phyloP scores from a whole-genome alignment of 2,329 filamentous ascomycete species.

The Apiospora phragmitis region DNA sequence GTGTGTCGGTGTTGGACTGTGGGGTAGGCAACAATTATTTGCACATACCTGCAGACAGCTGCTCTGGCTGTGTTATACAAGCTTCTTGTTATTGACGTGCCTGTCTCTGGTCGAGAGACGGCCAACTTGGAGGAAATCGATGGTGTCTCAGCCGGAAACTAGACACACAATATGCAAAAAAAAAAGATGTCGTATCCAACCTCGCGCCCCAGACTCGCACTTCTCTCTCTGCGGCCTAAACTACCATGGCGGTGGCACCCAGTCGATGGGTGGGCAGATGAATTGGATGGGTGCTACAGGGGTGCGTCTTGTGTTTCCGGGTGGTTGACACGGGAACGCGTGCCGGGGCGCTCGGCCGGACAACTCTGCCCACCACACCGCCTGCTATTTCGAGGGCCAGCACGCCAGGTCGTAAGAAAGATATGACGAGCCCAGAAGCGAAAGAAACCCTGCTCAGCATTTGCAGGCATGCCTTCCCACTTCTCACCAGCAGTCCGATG shows the following conservation, averaged over 20 bases:
- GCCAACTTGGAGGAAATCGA: neutral
- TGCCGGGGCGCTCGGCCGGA: neutral
- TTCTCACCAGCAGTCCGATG: neutral
- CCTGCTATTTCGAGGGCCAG: neutral
- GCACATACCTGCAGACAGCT: conserved; percentile 4
- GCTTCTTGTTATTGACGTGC: neutral
- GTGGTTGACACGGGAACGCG: neutral
- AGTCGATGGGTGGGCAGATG: neutral
- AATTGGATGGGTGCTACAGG: neutral
- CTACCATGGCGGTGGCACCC: neutral
- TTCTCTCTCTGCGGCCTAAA: neutral
- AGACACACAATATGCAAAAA: neutral
- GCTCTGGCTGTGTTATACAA: neutral
- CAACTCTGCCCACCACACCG: neutral
- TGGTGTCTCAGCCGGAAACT: neutral
- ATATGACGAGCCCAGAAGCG: neutral
- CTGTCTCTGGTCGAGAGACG: conserved; percentile 1
- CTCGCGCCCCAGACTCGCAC: neutral
- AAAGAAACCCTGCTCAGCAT: too few species aligned
- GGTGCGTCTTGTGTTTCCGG: conserved; percentile 6
- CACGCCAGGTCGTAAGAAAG: neutral
- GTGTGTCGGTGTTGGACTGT: neutral
- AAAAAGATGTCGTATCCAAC: neutral
- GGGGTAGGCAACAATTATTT: neutral
- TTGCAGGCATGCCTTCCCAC: neutral